Evolutionary conservation across 768 basidiomycete genomes (phyloP), one percentile per base, ranked within the genome.

Genomic region (Russula olivacea): DNA sequence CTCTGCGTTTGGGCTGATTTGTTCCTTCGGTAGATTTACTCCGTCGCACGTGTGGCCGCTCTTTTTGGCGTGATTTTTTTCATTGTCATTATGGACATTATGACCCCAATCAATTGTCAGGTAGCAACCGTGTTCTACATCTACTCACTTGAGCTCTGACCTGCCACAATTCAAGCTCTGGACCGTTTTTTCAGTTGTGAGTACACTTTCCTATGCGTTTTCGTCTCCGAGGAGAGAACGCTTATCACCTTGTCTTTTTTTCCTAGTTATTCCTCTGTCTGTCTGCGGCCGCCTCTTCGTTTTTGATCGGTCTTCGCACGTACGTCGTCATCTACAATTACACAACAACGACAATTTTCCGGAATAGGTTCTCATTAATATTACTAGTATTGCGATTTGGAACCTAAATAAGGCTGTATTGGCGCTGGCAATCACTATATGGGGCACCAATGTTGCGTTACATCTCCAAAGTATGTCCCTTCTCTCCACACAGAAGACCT

Each of bases 381-480:
- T 17, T 15, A 15, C 36, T 23, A 58, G 57, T 2, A 14, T 61
- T 21, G 60, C 53, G 1, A 36, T 61, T n/a, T 61, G 60, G 60
- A 36, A 50, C 4, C 47, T 23, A 32, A 43, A 36, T n/a, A 49
- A 19, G 21, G 5, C 48, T 8, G 45, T 47, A 1, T 0, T 55
- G 1, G 14, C 19, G 11, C 10, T 54, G 3, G 5, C 47, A 1
- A 6, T 3, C 2, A 14, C 4, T 12, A 2, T 28, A 28, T 61
- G 43, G 45, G 8, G 1, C 19, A 17, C 7, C 12, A 55, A 30
- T n/a, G 9, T 61, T 30, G 28, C 4, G 9, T 17, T 54, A 23
- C 45, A 30, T 38, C 21, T 55, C n/a, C 47, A 55, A 25, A 12
- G 60, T 43, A n/a, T n/a, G 60, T 38, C 30, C 7, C 25, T 40